phyloP scores from a whole-genome alignment of 768 basidiomycete species.

The Plicaturopsis crispa region DNA sequence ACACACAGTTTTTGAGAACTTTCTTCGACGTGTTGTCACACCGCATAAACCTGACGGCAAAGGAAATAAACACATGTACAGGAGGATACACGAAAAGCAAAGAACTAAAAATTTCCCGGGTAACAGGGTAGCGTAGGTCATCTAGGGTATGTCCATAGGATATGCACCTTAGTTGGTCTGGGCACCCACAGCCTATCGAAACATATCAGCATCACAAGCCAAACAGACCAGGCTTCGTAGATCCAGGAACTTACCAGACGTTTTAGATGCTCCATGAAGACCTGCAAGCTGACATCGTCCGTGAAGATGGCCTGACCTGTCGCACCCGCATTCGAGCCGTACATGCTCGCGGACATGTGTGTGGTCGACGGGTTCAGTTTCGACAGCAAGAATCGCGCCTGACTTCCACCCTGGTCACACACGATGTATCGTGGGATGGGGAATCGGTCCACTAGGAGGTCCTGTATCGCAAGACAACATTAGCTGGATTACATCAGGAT shows the following conservation, averaged over 20 bases:
- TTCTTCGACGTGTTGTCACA: no score
- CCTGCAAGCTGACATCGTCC: slow-evolving; percentile 95
- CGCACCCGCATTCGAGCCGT: slow-evolving; percentile 65
- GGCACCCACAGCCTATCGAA: slow-evolving; percentile 52
- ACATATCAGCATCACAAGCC: slow-evolving; percentile 1
- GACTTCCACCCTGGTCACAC: slow-evolving; percentile 94
- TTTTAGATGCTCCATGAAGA: slow-evolving; percentile 97
- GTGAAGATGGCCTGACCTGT: slow-evolving; percentile 94
- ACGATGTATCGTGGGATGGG: slow-evolving; percentile 98
- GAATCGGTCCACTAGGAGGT: slow-evolving; percentile 90
- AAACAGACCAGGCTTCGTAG: no score
- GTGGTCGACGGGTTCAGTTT: slow-evolving; percentile 98
- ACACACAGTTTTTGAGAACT: no score
- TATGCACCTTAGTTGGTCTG: slow-evolving; percentile 44
- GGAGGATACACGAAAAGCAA: no score
- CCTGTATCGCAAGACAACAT: slow-evolving; percentile 34
- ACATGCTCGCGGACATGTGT: slow-evolving; percentile 89
- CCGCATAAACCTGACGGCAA: no score
- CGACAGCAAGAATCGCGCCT: slow-evolving; percentile 94
- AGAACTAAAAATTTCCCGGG: no score
- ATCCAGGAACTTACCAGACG: slow-evolving; percentile 71
- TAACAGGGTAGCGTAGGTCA: no score
- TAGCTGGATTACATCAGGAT: not conserved
- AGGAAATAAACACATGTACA: no score
- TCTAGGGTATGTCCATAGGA: no score